Evolutionary conservation across 31 red algal species (phyloP).

Genomic region (Bonnemaisonia californica): DNA sequence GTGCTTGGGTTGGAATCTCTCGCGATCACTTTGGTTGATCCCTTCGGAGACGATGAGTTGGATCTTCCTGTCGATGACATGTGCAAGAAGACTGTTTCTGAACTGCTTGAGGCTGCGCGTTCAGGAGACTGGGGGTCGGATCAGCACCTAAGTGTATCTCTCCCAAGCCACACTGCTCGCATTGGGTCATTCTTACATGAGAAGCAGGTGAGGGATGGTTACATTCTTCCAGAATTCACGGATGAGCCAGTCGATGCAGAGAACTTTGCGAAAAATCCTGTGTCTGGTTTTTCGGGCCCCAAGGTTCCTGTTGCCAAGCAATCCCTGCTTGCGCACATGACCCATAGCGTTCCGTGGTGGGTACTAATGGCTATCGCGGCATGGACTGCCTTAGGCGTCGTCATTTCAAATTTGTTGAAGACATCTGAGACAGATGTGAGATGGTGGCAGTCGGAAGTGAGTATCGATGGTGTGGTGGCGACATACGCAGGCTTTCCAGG

Average conservation of each 20-base stretch:
- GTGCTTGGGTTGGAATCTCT: neutral
- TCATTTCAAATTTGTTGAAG: neutral
- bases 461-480: neutral
- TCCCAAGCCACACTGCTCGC: neutral
- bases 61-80: neutral
- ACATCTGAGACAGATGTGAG: neutral
- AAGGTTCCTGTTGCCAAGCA: neutral
- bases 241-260: neutral
- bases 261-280: neutral
- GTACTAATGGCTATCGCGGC: neutral
- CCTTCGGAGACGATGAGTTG: neutral
- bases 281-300: neutral
- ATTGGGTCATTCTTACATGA: neutral
- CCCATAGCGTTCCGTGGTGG: neutral
- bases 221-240: neutral
- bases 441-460: neutral
- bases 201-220: neutral
- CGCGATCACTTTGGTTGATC: neutral
- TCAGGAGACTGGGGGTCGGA: neutral
- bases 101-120: neutral
- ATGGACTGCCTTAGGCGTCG: neutral
- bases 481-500: neutral
- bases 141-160: neutral
- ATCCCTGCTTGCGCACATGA: neutral
- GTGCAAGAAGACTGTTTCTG: neutral